Percentiles rank a stretch among this genome's conserved stretches.
Evolutionary conservation across 2,329 filamentous ascomycete species (phyloP).

Genomic region (Zalaria obscura): DNA sequence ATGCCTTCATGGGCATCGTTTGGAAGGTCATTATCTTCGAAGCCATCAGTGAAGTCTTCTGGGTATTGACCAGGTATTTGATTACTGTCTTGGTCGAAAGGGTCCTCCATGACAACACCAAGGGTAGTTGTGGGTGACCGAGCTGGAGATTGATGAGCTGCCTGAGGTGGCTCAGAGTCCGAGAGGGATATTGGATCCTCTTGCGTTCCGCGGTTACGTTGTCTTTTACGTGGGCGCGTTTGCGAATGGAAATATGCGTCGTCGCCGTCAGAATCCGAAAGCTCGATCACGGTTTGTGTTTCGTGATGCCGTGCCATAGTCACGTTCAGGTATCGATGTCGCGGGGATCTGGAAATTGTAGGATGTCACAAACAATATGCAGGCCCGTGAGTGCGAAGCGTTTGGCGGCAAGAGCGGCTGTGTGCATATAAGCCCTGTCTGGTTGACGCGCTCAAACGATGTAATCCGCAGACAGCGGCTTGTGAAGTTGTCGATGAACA

Average conservation of each 20-base stretch:
- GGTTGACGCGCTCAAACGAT: too few relatives aligned
- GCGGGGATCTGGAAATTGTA: too few relatives aligned
- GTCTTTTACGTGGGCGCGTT: not conserved
- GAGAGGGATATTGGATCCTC: not conserved
- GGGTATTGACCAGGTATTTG: not conserved
- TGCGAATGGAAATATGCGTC: not conserved
- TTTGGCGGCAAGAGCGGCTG: too few relatives aligned
- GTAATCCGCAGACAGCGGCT: too few relatives aligned
- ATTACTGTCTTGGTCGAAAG: not conserved
- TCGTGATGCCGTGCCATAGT: too few relatives aligned
- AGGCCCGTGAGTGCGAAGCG: too few relatives aligned
- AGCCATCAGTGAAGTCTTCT: not conserved
- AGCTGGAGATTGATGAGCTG: conserved; percentile 34
- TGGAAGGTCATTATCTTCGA: not conserved
- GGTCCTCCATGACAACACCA: too few relatives aligned
- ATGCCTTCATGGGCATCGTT: not conserved
- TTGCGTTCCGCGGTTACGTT: not conserved
- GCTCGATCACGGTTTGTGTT: conserved; percentile 27
- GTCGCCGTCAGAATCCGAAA: conserved; percentile 21
- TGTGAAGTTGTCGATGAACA: too few relatives aligned
- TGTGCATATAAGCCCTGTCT: too few relatives aligned
- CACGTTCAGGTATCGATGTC: too few relatives aligned
- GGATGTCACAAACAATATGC: too few relatives aligned
- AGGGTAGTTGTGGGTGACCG: too few relatives aligned
- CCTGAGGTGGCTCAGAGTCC: conserved; percentile 23